Evolutionary conservation across 129 eudicot genomes (phyloP).

Genomic region (Pulicaria dysenterica): DNA sequence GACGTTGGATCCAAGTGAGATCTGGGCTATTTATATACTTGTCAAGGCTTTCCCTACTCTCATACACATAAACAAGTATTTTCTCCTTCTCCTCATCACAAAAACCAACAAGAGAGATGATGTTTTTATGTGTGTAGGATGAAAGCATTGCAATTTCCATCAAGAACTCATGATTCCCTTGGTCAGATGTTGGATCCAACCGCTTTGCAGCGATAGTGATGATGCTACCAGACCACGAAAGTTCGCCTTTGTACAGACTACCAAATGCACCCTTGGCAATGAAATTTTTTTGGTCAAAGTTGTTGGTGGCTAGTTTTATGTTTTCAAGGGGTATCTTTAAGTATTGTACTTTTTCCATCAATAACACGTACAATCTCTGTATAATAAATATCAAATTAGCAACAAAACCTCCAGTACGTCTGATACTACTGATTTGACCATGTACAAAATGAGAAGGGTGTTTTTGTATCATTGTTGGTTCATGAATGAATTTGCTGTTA

Average conservation of each 20-base stretch:
- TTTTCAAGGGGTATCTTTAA: constrained; percentile 6
- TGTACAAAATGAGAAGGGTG: too few relatives aligned
- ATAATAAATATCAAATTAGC: too few relatives aligned
- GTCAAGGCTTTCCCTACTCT: background rate
- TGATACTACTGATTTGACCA: too few relatives aligned
- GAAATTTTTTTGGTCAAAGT: background rate
- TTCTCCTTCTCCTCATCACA: background rate
- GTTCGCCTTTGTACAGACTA: background rate
- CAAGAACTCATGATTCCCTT: background rate
- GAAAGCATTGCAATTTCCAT: constrained; percentile 1
- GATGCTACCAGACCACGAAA: background rate
- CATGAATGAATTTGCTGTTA: too few relatives aligned
- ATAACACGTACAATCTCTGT: too few relatives aligned
- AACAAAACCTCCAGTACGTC: too few relatives aligned
- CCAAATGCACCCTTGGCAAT: constrained; percentile 11
- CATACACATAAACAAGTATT: background rate
- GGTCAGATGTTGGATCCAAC: background rate
- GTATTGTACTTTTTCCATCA: constrained; percentile 12
- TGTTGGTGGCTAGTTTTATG: constrained; percentile 11
- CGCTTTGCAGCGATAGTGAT: background rate
- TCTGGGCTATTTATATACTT: background rate
- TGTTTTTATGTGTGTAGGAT: background rate
- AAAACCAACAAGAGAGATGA: background rate
- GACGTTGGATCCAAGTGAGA: background rate
- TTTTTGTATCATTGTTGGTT: too few relatives aligned